phyloP scores from a whole-genome alignment of 345 rosid genomes.

The Gossypium bickii region DNA sequence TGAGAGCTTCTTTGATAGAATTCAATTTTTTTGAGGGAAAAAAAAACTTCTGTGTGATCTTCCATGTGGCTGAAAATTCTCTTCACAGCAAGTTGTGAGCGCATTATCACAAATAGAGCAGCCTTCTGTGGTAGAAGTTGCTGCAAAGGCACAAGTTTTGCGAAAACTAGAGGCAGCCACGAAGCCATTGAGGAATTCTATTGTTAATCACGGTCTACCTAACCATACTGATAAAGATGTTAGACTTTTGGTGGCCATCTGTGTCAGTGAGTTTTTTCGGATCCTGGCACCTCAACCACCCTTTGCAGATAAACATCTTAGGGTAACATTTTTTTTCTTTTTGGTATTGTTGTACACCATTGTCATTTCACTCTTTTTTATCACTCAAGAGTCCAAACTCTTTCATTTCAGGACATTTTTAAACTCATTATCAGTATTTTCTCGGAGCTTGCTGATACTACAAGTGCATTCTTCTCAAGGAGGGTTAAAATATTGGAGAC shows the following conservation, averaged over 20 bases:
- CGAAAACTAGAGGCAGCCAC: constrained; percentile 39
- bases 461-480: constrained; percentile 64
- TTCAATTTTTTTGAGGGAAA: not conserved
- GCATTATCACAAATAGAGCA: constrained; percentile 63
- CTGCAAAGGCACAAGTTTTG: constrained; percentile 30
- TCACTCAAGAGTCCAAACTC: not conserved
- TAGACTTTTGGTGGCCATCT: constrained; percentile 65
- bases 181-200: constrained; percentile 48
- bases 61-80: not conserved
- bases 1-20: not conserved
- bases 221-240: constrained; percentile 64
- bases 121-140: constrained; percentile 37
- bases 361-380: not conserved
- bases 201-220: constrained; percentile 57
- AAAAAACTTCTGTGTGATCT: not conserved
- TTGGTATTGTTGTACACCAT: not conserved
- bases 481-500: constrained; percentile 83
- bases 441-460: constrained; percentile 61
- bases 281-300: constrained; percentile 81
- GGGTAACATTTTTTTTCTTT: constrained; percentile 31
- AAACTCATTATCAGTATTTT: constrained; percentile 54
- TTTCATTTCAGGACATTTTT: constrained; percentile 61
- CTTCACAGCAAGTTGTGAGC: constrained; percentile 62
- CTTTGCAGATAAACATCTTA: constrained; percentile 64
- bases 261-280: constrained; percentile 67